A percentile compares a stretch with the other conserved stretches of the same genome.
phyloP scores from a whole-genome alignment of 768 basidiomycete species.

The Glaciozyma martinii region DNA sequence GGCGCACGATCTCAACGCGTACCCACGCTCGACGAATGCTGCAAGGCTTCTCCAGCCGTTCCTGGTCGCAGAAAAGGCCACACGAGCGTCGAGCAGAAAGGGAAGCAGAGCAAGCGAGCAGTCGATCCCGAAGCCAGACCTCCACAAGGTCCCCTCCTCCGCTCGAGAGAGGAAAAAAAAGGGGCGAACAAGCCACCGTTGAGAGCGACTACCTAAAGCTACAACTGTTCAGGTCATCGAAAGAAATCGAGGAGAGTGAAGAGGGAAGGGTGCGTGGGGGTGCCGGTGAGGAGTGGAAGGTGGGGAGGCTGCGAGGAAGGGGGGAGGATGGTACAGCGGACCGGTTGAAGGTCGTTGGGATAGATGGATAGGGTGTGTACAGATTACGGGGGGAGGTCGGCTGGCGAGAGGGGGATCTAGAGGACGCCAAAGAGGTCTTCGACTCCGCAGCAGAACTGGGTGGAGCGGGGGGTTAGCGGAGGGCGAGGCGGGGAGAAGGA shows the following conservation, averaged over 20 bases:
- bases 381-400: neutral
- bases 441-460: slow-evolving; percentile 78
- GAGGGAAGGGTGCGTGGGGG: too few species aligned
- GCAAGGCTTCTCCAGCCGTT: too few species aligned
- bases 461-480: slow-evolving; percentile 8
- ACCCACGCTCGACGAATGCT: too few species aligned
- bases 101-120: too few species aligned
- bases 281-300: neutral
- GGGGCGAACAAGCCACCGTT: neutral
- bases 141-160: too few species aligned
- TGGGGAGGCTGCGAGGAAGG: slow-evolving; percentile 4
- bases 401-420: slow-evolving; percentile 1
- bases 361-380: neutral
- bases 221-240: neutral
- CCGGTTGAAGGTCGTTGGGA: neutral
- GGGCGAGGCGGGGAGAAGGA: neutral
- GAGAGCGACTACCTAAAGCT: neutral
- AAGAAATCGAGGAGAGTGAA: neutral
- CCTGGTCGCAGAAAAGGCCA: too few species aligned
- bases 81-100: too few species aligned
- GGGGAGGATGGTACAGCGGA: neutral
- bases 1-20: too few species aligned
- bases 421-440: slow-evolving; percentile 52
- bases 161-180: neutral
- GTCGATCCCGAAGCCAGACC: too few species aligned